Evolutionary conservation across 106 monocot genomes (phyloP).

Genomic region (Chionographis japonica): DNA sequence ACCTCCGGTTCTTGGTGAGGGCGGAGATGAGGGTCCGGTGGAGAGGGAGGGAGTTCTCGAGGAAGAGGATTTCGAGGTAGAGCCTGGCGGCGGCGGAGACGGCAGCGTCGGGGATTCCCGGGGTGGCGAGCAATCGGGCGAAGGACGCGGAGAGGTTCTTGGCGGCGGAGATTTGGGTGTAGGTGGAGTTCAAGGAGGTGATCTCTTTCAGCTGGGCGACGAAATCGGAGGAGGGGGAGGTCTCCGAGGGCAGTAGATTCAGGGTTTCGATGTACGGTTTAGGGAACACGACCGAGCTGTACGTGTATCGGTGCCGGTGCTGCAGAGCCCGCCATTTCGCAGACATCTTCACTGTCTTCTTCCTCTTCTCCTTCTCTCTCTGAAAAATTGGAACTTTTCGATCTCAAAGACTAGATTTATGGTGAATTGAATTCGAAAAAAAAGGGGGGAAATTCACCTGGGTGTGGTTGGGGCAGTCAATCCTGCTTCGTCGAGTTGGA

Average conservation of each 20-base stretch:
- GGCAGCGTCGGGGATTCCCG: conserved; percentile 12
- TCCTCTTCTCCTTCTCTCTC: too few species aligned
- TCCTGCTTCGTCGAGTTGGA: too few species aligned
- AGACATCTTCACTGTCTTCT: conserved; percentile 64
- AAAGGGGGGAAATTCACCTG: too few species aligned
- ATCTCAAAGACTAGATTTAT: too few species aligned
- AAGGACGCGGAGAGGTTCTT: conserved; percentile 69
- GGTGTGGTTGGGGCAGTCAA: too few species aligned
- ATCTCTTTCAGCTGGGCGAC: conserved; percentile 42
- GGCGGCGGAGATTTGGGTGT: conserved; percentile 56
- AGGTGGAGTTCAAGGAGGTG: conserved; percentile 61
- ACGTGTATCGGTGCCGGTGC: conserved; percentile 89
- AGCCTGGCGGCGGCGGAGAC: conserved; percentile 31
- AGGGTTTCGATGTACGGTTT: conserved; percentile 49
- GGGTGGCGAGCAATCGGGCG: conserved; percentile 36
- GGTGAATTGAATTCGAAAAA: too few species aligned
- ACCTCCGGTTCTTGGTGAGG: conserved; percentile 51
- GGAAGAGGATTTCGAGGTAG: conserved; percentile 77
- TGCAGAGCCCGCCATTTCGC: conserved; percentile 94
- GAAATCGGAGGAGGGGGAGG: conserved; percentile 23
- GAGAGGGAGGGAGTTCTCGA: conserved; percentile 92
- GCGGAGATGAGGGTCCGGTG: conserved; percentile 88
- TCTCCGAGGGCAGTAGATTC: conserved; percentile 12
- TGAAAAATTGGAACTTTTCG: too few species aligned
- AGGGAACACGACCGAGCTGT: conserved; percentile 81